These are phyloP conservation scores for Canna indica DNA, from an alignment of 176 grass and related monocot genomes.

Conservation along the genomic window DNA sequence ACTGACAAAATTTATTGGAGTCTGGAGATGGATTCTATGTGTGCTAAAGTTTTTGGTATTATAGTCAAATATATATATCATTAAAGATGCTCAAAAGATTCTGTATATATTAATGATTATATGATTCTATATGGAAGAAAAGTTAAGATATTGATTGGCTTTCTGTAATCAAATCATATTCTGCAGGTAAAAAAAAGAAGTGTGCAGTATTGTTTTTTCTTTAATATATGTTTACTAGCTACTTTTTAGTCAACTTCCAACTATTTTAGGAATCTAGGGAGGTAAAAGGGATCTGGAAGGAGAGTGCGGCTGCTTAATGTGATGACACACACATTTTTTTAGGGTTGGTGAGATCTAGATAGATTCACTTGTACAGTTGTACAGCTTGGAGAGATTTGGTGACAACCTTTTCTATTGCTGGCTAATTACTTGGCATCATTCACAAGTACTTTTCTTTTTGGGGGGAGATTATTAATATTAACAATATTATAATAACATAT, in stretches of 20 bases:
- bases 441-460: background rate
- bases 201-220: no score
- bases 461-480: background rate
- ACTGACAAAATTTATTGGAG: background rate
- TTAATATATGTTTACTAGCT: no score
- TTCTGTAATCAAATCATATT: background rate
- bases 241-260: background rate
- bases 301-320: no score
- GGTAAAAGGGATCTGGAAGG: no score
- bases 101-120: background rate
- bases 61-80: background rate
- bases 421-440: background rate
- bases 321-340: background rate
- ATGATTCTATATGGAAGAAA: background rate
- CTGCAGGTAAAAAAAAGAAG: no score
- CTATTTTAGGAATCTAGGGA: background rate
- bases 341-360: background rate
- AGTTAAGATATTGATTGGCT: no score
- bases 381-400: background rate
- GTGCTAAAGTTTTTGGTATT: background rate
- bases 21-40: background rate
- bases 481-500: no score
- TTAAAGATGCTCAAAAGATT: background rate
- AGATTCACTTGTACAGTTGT: background rate
- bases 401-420: no score